These are phyloP conservation scores for Meredithiella fracta DNA, from an alignment of 2,329 filamentous ascomycete genomes.

Conservation along the genomic window DNA sequence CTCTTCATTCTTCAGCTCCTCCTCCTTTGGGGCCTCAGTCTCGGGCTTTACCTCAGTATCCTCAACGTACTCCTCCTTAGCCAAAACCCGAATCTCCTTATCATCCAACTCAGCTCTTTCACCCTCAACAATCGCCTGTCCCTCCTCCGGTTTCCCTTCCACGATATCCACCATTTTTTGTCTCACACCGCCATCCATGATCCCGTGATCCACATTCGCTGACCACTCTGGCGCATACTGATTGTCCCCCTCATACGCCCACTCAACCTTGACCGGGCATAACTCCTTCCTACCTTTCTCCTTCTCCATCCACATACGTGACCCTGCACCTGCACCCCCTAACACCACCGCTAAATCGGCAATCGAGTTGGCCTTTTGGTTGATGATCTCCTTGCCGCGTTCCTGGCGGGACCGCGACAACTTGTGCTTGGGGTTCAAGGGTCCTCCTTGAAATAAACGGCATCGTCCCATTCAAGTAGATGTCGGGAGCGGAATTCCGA, in stretches of 20 bases:
- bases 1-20: slow-evolving; percentile 7
- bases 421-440: slow-evolving; percentile 22
- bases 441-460: slow-evolving; percentile 26
- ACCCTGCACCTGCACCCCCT: slow-evolving; percentile 34
- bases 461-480: slow-evolving; percentile 42
- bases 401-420: slow-evolving; percentile 25
- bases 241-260: slow-evolving; percentile 32
- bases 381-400: slow-evolving; percentile 36
- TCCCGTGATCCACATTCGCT: slow-evolving; percentile 35
- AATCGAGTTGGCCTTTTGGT: slow-evolving; percentile 44
- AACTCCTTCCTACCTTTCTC: slow-evolving; percentile 19
- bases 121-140: slow-evolving; percentile 11
- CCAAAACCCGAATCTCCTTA: slow-evolving; percentile 13
- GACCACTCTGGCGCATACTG: slow-evolving; percentile 34
- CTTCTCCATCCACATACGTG: slow-evolving; percentile 25
- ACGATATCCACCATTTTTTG: not conserved
- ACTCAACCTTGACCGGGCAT: slow-evolving; percentile 32
- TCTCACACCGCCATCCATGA: slow-evolving; percentile 19
- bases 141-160: not conserved
- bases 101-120: slow-evolving; percentile 13
- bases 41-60: slow-evolving; percentile 11
- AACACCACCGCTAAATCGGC: slow-evolving; percentile 48
- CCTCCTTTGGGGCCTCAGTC: slow-evolving; percentile 5
- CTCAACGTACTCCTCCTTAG: slow-evolving; percentile 7
- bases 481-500: slow-evolving; percentile 48